phyloP scores from a whole-genome alignment of 768 basidiomycete genomes.

The Strobilomyces confusus region DNA sequence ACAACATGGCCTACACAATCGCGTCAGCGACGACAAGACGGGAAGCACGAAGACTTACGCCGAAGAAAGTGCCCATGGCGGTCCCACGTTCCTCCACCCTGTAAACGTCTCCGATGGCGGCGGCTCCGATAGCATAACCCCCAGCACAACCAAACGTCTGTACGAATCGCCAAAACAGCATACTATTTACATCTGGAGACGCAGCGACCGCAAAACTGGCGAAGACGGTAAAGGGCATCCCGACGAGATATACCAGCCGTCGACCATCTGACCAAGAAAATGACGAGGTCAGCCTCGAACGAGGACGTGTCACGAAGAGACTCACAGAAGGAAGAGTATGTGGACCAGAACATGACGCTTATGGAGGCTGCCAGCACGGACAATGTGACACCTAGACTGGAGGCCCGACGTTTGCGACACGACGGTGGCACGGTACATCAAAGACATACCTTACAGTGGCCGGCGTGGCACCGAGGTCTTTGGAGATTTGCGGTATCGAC shows the following conservation, averaged over 20 bases:
- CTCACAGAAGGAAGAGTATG: conserved; percentile 49
- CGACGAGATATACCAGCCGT: conserved; percentile 54
- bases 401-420: not conserved
- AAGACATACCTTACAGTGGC: conserved; percentile 49
- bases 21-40: too few species aligned
- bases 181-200: conserved; percentile 36
- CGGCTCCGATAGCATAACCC: conserved; percentile 52
- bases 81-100: conserved; percentile 56
- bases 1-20: too few species aligned
- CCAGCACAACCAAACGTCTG: conserved; percentile 64
- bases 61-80: conserved; percentile 58
- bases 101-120: conserved; percentile 65
- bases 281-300: not conserved
- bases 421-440: not conserved
- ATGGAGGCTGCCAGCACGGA: conserved; percentile 43
- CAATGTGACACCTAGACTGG: conserved; percentile 49
- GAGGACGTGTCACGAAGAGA: not conserved
- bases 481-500: conserved; percentile 68
- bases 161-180: conserved; percentile 61
- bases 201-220: conserved; percentile 59
- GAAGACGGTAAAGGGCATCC: conserved; percentile 54
- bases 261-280: conserved; percentile 53
- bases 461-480: conserved; percentile 55
- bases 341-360: conserved; percentile 50
- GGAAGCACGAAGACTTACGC: conserved; percentile 32